These are phyloP conservation scores for Cyclospora cayetanensis DNA, from an alignment of 169 alveolate genomes.

Conservation along the genomic window DNA sequence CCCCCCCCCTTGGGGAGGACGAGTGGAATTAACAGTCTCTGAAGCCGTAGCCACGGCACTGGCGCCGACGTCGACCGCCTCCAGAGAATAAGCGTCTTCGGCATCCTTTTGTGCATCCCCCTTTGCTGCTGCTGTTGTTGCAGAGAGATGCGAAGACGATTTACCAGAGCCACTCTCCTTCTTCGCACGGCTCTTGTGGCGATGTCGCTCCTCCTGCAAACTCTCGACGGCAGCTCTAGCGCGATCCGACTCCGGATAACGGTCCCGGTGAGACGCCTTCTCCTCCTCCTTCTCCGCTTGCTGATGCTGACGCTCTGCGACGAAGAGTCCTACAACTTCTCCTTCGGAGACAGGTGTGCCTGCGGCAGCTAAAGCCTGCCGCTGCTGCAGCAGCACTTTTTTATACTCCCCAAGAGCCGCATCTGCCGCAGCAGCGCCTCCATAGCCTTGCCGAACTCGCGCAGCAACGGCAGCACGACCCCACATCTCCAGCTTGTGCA, in stretches of 20 bases:
- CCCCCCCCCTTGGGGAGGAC: too few relatives aligned
- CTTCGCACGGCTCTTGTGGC: not conserved
- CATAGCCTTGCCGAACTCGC: slow-evolving; percentile 1
- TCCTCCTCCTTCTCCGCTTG: not conserved
- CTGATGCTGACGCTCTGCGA: not conserved
- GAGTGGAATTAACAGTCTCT: too few relatives aligned
- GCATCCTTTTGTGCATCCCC: not conserved
- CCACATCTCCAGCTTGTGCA: slow-evolving; percentile 26
- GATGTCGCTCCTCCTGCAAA: not conserved
- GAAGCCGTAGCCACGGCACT: too few relatives aligned
- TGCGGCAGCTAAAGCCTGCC: slow-evolving; percentile 1
- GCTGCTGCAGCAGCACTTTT: slow-evolving; percentile 23
- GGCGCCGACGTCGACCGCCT: too few relatives aligned
- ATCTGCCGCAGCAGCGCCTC: slow-evolving; percentile 40
- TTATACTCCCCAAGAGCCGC: not conserved
- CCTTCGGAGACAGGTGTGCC: slow-evolving; percentile 8
- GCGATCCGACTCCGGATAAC: not conserved
- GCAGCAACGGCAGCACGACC: slow-evolving; percentile 48
- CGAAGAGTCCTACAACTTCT: not conserved
- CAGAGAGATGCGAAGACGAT: not conserved
- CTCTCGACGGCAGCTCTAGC: not conserved
- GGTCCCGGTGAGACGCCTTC: not conserved
- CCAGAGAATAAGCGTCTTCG: too few relatives aligned
- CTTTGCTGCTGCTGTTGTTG: not conserved
- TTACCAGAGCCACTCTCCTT: not conserved